Evolutionary conservation across 768 basidiomycete genomes (phyloP).

Genomic region (Kwoniella europaea): DNA sequence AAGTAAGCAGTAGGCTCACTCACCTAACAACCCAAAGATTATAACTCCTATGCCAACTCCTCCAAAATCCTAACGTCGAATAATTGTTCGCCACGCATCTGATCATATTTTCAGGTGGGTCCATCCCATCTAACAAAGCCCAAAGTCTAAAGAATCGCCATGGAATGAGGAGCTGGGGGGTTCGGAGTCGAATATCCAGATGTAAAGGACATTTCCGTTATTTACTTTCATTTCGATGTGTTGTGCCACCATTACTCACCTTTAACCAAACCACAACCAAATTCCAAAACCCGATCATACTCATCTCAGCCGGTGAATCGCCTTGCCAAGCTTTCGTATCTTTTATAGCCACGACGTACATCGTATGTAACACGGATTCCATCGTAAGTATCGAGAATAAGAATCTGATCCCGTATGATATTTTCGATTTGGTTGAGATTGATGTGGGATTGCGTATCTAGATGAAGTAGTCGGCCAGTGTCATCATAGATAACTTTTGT

Average conservation of each 20-base stretch:
- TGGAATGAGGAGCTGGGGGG: constrained; percentile 90
- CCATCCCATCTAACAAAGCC: constrained; percentile 83
- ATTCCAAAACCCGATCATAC: constrained; percentile 97
- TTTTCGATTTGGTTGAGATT: constrained; percentile 60
- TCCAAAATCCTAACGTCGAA: constrained; percentile 89
- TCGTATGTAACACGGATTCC: constrained; percentile 89
- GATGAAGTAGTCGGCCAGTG: neutral
- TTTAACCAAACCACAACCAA: constrained; percentile 95
- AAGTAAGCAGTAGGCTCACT: constrained; percentile 9
- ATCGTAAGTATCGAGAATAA: constrained; percentile 74
- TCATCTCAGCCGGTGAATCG: constrained; percentile 75
- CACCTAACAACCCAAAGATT: constrained; percentile 94
- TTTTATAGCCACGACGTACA: constrained; percentile 97
- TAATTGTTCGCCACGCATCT: constrained; percentile 99
- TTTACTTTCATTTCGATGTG: too few species aligned
- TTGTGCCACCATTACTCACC: constrained; percentile 61
- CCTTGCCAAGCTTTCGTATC: constrained; percentile 72
- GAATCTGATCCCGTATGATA: constrained; percentile 73
- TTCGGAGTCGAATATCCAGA: too few species aligned
- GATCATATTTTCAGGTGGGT: constrained; percentile 98
- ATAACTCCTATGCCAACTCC: constrained; percentile 94
- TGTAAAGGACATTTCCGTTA: too few species aligned
- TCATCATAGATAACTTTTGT: too few species aligned
- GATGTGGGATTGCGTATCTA: constrained; percentile 69
- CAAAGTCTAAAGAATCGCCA: constrained; percentile 98